Evolutionary conservation across 2,329 filamentous ascomycete species (phyloP), one percentile per base, ranked within the genome.

Genomic region (Paraconiothyrium brasiliense): DNA sequence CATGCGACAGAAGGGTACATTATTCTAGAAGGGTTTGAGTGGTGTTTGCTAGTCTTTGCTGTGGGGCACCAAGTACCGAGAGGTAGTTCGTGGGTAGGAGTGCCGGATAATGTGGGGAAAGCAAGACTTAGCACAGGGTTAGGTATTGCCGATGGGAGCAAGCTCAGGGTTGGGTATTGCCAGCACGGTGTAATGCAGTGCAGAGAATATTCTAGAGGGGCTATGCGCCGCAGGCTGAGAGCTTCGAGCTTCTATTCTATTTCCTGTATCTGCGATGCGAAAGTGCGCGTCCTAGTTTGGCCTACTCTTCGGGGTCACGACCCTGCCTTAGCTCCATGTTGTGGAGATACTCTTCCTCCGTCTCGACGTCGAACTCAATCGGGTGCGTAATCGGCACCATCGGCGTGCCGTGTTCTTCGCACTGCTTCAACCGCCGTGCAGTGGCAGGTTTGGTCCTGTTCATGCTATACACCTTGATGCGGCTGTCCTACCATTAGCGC

Each of bases 401-500:
- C 0, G 82, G 75, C 0, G 82, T 70, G 0, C 82, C 82, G 13
- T 76, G 76, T 16, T 83, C 74, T 60, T 88, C 83, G 34, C 90
- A 79, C 63, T 84, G 73, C 47, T 82, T 81, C 16, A 90, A 75
- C 0, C 86, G 78, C 35, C 75, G 76, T 20, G 79, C 81, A 0
- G 87, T 90, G 2, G 66, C 64, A 0, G 82, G 80, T 39, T 78
- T 82, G 1, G 76, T 79, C 66, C 77, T 82, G 75, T 90, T 90
- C 56, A 90, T 83, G 66, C 87, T 90, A 73, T 89, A 90, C 7
- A 71, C 22, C 39, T 71, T 71, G 66, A 90, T 81, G 1, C 86
- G 81, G 63, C 68, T 71, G 57, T n/a, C 35, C 24, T 20, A n/a
- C n/a, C 11, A 50, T 70, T 66, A 70, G 67, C 59, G 16, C 39